Evolutionary conservation across 2,329 filamentous ascomycete genomes (phyloP), one percentile per base, ranked within the genome.

Genomic region (Penicillium sp.): DNA sequence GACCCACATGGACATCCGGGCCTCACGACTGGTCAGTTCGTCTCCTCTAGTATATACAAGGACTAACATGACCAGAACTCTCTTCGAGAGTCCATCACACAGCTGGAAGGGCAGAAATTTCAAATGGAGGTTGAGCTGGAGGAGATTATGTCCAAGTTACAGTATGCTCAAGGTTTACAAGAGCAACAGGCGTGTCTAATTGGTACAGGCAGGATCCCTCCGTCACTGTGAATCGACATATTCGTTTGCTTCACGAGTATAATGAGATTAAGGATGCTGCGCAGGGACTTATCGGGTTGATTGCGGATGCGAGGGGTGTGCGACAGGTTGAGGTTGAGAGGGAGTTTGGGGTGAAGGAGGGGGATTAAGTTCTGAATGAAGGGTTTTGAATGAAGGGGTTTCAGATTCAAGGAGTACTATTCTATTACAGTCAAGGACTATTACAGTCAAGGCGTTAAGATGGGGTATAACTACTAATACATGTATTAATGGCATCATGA

Each of bases 201-300:
- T 7, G 39, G 12, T 24, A 2, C 40, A 68, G 65, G 23, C 53
- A 66, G 56, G 72, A 75, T 9, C 75, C 81, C 0, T 72, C 78
- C 35, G 68, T 70, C 18, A 79, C 81, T 8, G 80, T 86, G 44
- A 78, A 81, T 46, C 71, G 72, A 28, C 84, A 88, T 64, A 88
- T 88, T 61, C 76, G 75, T 50, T 72, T 84, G 3, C 72, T 88
- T 28, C 83, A 87, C 56, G 73, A 80, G 49, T 88, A 88, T 69
- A 88, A 88, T 59, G 84, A 87, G 65, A 81, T 87, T 58, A 82
- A 83, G 54, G 85, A 88, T 65, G 73, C 86, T 6, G 84, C 80
- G 0, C 78, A 83, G 60, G 84, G 83, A 0, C 62, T 88, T 27
- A 77, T 87, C 69, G 83, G 82, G 0, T 67, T 88, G 59, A 81